Conservation (phyloP, 2,329 filamentous ascomycete species). For the Apiospora kogelbergensis region DNA sequence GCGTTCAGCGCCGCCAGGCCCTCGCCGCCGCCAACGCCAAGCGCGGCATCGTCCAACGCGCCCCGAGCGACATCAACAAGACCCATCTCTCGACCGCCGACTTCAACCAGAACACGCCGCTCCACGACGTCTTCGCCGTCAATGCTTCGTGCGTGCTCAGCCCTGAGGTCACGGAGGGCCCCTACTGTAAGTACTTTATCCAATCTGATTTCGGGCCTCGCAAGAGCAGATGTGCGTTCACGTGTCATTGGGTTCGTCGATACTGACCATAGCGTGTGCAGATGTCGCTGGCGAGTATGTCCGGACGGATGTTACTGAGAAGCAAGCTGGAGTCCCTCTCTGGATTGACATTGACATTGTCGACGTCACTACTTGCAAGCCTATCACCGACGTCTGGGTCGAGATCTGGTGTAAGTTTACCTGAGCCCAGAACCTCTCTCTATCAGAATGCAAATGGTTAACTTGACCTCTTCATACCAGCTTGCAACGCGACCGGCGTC, state of each 20-base stretch:
- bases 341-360: slow-evolving; percentile 53
- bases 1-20: slow-evolving; percentile 43
- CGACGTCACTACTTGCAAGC: slow-evolving; percentile 53
- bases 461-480: background rate
- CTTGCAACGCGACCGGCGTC: slow-evolving; percentile 44
- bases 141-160: slow-evolving; percentile 48
- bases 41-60: slow-evolving; percentile 27
- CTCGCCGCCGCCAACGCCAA: slow-evolving; percentile 33
- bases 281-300: slow-evolving; percentile 51
- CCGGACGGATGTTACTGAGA: slow-evolving; percentile 46
- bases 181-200: slow-evolving; percentile 45
- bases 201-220: background rate
- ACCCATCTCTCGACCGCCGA: slow-evolving; percentile 21
- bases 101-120: slow-evolving; percentile 34
- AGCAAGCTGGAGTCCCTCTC: slow-evolving; percentile 47
- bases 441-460: background rate
- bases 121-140: slow-evolving; percentile 38
- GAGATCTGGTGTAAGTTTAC: slow-evolving; percentile 46
- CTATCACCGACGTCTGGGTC: slow-evolving; percentile 46
- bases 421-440: background rate
- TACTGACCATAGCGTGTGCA: slow-evolving; percentile 15
- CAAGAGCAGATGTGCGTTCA: background rate
- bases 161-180: slow-evolving; percentile 54
- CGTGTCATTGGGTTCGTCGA: background rate
- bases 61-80: slow-evolving; percentile 35